A percentile compares a stretch with the other conserved stretches of the same genome.
Evolutionary conservation across 1,284 basidiomycete genomes (phyloP).

Genomic region (Phenoliferia sp.): DNA sequence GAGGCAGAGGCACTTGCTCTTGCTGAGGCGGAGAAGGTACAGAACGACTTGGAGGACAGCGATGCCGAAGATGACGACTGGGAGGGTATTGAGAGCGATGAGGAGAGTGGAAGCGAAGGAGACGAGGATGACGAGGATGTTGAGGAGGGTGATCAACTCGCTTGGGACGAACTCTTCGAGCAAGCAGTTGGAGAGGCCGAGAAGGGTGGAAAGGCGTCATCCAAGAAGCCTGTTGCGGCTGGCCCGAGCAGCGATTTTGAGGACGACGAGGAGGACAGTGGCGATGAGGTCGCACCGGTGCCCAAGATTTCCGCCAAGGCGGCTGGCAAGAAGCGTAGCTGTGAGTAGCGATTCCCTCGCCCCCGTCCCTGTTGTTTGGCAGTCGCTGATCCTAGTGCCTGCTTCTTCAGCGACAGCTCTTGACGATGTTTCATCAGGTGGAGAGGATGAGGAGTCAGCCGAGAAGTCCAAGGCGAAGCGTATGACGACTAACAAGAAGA

Average conservation of each 20-base stretch:
- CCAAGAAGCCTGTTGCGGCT: not conserved
- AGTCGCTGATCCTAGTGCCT: not conserved
- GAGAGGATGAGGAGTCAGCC: conserved; percentile 32
- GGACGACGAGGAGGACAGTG: conserved; percentile 1
- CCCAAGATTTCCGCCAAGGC: conserved; percentile 20
- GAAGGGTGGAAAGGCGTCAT: not conserved
- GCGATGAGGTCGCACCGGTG: conserved; percentile 2
- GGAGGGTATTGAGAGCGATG: conserved; percentile 38
- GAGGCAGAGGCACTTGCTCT: conserved; percentile 44
- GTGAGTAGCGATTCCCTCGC: conserved; percentile 13
- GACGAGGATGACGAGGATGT: conserved; percentile 17
- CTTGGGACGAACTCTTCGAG: conserved; percentile 34
- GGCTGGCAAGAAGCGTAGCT: conserved; percentile 30
- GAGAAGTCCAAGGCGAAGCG: conserved; percentile 57
- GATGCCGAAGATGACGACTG: conserved; percentile 36
- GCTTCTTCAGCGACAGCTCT: conserved; percentile 11
- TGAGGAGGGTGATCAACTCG: conserved; percentile 13
- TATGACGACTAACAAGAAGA: conserved; percentile 91
- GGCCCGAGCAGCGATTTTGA: conserved; percentile 5
- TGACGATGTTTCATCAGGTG: conserved; percentile 30
- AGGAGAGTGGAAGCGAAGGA: conserved; percentile 24
- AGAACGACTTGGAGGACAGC: conserved; percentile 34
- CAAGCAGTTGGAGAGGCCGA: conserved; percentile 27
- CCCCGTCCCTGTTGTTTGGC: too few relatives aligned
- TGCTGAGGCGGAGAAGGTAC: conserved; percentile 26